phyloP scores from a whole-genome alignment of 108 stramenopile species.

The Licmophora abbreviata region DNA sequence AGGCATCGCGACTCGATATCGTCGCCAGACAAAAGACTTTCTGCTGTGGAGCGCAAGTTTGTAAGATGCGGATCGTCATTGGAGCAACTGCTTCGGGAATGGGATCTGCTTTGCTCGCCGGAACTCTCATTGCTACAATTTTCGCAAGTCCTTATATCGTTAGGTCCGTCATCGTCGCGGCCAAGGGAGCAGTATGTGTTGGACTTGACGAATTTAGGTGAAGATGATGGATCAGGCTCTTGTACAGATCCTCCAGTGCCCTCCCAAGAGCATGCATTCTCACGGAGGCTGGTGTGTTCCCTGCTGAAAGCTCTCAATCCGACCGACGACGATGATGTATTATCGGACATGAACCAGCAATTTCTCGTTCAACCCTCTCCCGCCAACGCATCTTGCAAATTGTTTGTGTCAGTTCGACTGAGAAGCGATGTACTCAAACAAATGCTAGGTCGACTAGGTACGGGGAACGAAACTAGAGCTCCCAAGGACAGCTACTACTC shows the following conservation, averaged over 20 bases:
- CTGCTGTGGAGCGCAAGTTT: background rate
- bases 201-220: background rate
- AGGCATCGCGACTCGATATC: too few relatives aligned
- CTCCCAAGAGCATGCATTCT: conserved; percentile 1
- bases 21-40: conserved; percentile 1
- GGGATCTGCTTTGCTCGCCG: too few relatives aligned
- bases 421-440: too few relatives aligned
- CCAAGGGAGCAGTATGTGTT: conserved; percentile 4
- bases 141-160: background rate
- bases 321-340: too few relatives aligned
- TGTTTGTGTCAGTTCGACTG: too few relatives aligned
- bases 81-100: background rate
- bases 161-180: conserved; percentile 5
- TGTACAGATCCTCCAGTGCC: background rate
- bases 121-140: too few relatives aligned
- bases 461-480: too few relatives aligned
- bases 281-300: background rate
- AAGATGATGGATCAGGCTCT: background rate
- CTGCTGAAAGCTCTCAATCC: background rate
- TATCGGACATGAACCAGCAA: too few relatives aligned
- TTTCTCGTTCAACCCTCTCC: too few relatives aligned
- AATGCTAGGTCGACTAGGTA: too few relatives aligned
- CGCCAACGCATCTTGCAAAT: too few relatives aligned
- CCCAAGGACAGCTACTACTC: too few relatives aligned
- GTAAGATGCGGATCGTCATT: conserved; percentile 1